A percentile compares a stretch with the other conserved stretches of the same genome.
phyloP scores from a whole-genome alignment of 139 green algal genomes.

The Dunaliella primolecta region DNA sequence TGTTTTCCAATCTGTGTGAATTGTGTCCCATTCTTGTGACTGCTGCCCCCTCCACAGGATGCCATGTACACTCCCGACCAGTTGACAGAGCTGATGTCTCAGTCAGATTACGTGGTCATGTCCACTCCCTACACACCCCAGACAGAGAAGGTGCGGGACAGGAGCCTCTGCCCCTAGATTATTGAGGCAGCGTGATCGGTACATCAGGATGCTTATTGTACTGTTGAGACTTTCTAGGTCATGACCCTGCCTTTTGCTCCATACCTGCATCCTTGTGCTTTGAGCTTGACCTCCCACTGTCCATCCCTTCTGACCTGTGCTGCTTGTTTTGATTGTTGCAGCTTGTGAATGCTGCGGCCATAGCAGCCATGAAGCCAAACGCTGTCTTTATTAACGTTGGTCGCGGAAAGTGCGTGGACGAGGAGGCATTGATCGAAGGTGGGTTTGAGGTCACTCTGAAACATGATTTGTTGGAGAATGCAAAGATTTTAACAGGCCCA shows the following conservation, averaged over 20 bases:
- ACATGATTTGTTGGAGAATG: background rate
- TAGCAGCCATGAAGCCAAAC: constrained; percentile 64
- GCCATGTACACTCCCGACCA: constrained; percentile 55
- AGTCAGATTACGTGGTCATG: constrained; percentile 73
- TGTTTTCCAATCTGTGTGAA: no score
- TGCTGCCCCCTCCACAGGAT: constrained; percentile 40
- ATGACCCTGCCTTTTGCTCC: background rate
- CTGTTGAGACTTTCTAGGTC: background rate
- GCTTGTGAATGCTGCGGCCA: constrained; percentile 48
- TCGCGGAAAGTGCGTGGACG: constrained; percentile 72
- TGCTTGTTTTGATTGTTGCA: constrained; percentile 3
- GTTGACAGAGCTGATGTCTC: constrained; percentile 55
- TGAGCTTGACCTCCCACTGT: no score
- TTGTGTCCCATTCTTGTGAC: no score
- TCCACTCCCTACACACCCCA: constrained; percentile 62
- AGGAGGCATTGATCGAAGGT: constrained; percentile 59
- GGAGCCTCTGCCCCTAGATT: background rate
- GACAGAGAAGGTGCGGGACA: constrained; percentile 40
- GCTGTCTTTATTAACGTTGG: constrained; percentile 83
- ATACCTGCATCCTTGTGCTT: background rate
- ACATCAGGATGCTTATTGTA: background rate
- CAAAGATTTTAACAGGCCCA: background rate
- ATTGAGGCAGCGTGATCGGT: background rate
- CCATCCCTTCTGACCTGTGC: background rate
- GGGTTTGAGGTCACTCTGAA: background rate